Evolutionary conservation across 164 flowering plant genomes (phyloP).

Genomic region (Macadamia tetraphylla): DNA sequence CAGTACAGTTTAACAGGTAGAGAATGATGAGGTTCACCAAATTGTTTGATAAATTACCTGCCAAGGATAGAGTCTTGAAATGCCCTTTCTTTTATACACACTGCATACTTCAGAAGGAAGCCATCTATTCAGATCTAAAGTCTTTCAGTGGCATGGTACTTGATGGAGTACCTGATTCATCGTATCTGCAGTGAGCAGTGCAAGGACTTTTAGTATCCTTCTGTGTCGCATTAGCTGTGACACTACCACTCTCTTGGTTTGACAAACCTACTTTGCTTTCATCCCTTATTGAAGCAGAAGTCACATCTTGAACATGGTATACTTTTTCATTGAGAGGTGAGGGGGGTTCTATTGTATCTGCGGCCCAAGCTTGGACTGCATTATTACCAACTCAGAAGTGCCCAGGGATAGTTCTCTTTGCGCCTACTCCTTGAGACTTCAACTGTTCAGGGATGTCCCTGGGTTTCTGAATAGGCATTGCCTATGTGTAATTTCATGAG

Average conservation of each 20-base stretch:
- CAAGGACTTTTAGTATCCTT: constrained; percentile 17
- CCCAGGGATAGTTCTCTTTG: constrained; percentile 10
- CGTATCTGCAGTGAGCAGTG: constrained; percentile 9
- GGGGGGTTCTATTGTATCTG: constrained; percentile 9
- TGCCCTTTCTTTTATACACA: constrained; percentile 65
- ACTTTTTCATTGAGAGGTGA: constrained; percentile 13
- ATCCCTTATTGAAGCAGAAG: constrained; percentile 7
- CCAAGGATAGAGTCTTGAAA: constrained; percentile 79
- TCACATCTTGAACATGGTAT: constrained; percentile 12
- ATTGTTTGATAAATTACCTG: constrained; percentile 49
- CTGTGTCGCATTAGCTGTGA: constrained; percentile 15
- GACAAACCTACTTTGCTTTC: constrained; percentile 14
- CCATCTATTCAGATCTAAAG: constrained; percentile 60
- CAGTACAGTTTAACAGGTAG: not conserved
- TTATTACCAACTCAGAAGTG: constrained; percentile 9
- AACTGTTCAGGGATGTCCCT: constrained; percentile 8
- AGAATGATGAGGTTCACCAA: not conserved
- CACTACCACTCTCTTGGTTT: constrained; percentile 18
- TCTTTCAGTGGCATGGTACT: constrained; percentile 37
- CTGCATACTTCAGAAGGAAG: constrained; percentile 80
- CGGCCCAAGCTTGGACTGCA: constrained; percentile 11
- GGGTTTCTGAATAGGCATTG: constrained; percentile 2
- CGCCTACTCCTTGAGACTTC: constrained; percentile 10
- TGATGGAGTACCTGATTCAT: constrained; percentile 59
- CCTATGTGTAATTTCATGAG: constrained; percentile 17